These are phyloP conservation scores for Ogataea salicorniae DNA, from an alignment of 805 yeast genomes.

Conservation along the genomic window DNA sequence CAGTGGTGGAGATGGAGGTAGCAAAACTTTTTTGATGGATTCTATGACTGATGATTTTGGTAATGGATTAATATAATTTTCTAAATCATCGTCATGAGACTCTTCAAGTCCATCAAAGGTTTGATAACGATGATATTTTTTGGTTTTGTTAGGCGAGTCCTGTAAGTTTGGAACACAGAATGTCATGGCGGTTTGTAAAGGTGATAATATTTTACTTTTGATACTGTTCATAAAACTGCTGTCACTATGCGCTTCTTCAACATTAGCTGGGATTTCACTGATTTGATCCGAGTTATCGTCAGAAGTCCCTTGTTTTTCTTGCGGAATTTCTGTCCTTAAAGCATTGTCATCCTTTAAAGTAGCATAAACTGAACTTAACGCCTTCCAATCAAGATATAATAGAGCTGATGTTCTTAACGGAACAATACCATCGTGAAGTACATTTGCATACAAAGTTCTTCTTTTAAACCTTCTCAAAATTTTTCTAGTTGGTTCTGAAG, in stretches of 20 bases:
- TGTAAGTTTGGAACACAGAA: slow-evolving; percentile 36
- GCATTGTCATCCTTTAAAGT: slow-evolving; percentile 14
- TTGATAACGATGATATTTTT: slow-evolving; percentile 28
- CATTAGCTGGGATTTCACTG: slow-evolving; percentile 29
- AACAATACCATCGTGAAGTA: slow-evolving; percentile 90
- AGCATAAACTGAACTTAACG: slow-evolving; percentile 46
- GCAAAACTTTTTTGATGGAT: slow-evolving; percentile 69
- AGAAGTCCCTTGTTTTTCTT: slow-evolving; percentile 1
- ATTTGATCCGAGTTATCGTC: slow-evolving; percentile 6
- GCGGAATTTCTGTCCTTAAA: slow-evolving; percentile 3
- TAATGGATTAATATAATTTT: slow-evolving; percentile 25
- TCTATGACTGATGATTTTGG: slow-evolving; percentile 75
- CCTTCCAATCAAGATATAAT: slow-evolving; percentile 80
- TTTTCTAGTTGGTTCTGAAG: slow-evolving; percentile 66
- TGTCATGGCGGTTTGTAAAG: slow-evolving; percentile 41
- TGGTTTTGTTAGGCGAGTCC: slow-evolving; percentile 5
- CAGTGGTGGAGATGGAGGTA: slow-evolving; percentile 75
- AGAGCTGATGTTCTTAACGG: slow-evolving; percentile 88
- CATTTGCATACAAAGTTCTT: slow-evolving; percentile 85
- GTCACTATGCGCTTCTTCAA: slow-evolving; percentile 7
- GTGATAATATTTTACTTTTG: slow-evolving; percentile 27
- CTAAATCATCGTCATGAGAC: slow-evolving; percentile 9
- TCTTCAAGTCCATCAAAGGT: slow-evolving; percentile 15
- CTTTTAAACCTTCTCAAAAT: slow-evolving; percentile 58
- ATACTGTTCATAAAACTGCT: slow-evolving; percentile 12